A percentile compares a stretch with the other conserved stretches of the same genome.
Evolutionary conservation across 2,329 filamentous ascomycete species (phyloP).

Genomic region (Xylariaceae sp.): DNA sequence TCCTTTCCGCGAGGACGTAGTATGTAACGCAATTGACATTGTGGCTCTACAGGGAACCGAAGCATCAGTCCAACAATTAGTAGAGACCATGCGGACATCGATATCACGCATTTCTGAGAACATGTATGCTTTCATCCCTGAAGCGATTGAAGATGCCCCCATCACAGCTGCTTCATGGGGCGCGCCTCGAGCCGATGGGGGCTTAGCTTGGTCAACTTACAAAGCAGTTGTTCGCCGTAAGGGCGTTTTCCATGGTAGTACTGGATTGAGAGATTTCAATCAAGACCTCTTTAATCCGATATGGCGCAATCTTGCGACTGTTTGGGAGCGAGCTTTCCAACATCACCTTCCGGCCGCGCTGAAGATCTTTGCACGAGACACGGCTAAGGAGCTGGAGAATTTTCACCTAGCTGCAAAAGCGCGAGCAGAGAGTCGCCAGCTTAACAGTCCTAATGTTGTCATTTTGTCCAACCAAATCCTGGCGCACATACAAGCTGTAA

Average conservation of each 20-base stretch:
- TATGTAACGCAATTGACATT: slow-evolving; percentile 4
- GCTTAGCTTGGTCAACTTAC: slow-evolving; percentile 50
- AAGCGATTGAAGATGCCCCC: slow-evolving; percentile 37
- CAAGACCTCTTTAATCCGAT: slow-evolving; percentile 28
- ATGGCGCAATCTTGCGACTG: slow-evolving; percentile 18
- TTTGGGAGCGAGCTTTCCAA: slow-evolving; percentile 32
- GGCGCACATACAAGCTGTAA: slow-evolving; percentile 40
- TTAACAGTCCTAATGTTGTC: slow-evolving; percentile 27
- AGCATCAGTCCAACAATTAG: slow-evolving; percentile 36
- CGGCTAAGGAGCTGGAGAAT: slow-evolving; percentile 16
- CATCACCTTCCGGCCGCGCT: slow-evolving; percentile 23
- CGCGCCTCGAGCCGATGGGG: slow-evolving; percentile 39
- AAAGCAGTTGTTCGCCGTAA: slow-evolving; percentile 40
- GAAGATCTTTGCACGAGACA: slow-evolving; percentile 17
- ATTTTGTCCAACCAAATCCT: slow-evolving; percentile 37
- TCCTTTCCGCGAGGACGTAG: not conserved
- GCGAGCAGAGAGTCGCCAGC: slow-evolving; percentile 21
- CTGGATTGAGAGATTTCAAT: slow-evolving; percentile 30
- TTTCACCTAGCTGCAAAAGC: slow-evolving; percentile 28
- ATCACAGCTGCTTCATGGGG: slow-evolving; percentile 39
- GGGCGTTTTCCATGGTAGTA: slow-evolving; percentile 31
- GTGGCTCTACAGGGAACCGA: slow-evolving; percentile 34
- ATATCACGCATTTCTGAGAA: slow-evolving; percentile 46
- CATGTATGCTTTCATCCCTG: slow-evolving; percentile 37
- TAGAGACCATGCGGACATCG: slow-evolving; percentile 38